Conservation (phyloP, 2,329 filamentous ascomycete genomes). For the Trichoderma asperellum region DNA sequence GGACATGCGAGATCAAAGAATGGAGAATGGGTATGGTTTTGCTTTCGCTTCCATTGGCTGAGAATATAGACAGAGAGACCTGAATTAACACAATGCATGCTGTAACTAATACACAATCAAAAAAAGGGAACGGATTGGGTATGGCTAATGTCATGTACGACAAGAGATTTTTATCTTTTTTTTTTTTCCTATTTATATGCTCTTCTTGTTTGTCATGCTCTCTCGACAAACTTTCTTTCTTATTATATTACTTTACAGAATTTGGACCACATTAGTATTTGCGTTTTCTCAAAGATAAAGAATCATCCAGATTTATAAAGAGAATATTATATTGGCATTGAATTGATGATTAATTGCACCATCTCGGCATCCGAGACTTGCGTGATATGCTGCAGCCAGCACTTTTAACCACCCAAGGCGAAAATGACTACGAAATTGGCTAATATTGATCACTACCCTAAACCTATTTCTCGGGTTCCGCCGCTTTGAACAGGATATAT, state of each 20-base stretch:
- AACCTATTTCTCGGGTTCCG: too few relatives aligned
- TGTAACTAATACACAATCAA: slow-evolving; percentile 46
- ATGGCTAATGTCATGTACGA: slow-evolving; percentile 42
- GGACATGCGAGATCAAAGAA: slow-evolving; percentile 29
- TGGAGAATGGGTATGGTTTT: slow-evolving; percentile 32
- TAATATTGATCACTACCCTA: not conserved
- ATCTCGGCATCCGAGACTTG: not conserved
- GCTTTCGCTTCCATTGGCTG: slow-evolving; percentile 40
- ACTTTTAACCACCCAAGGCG: not conserved
- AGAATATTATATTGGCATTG: not conserved
- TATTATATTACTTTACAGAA: slow-evolving; percentile 1
- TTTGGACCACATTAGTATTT: slow-evolving; percentile 15
- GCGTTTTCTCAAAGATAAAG: not conserved
- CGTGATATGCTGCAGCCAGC: not conserved
- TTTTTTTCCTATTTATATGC: not conserved
- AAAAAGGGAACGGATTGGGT: slow-evolving; percentile 43
- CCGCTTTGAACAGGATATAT: not conserved
- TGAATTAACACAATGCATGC: slow-evolving; percentile 37
- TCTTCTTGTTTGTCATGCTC: not conserved
- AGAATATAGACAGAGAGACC: slow-evolving; percentile 44
- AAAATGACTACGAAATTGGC: not conserved
- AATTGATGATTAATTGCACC: slow-evolving; percentile 1
- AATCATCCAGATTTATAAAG: not conserved
- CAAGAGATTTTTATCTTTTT: slow-evolving; percentile 37
- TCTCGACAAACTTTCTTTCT: slow-evolving; percentile 30